Conservation (phyloP, 768 basidiomycete genomes). For the Lactarius tabidus region DNA sequence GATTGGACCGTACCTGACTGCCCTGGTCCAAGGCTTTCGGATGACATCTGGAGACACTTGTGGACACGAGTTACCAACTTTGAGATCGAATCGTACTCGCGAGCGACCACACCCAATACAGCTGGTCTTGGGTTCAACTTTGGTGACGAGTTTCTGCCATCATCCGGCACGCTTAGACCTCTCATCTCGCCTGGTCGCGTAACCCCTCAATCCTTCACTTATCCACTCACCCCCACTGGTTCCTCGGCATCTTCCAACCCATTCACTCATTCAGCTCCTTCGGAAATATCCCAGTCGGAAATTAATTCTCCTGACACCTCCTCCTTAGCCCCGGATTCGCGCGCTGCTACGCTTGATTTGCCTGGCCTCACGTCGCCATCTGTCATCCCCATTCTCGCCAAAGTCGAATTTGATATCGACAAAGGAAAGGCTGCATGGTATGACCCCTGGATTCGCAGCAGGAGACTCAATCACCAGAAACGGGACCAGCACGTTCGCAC, state of each 20-base stretch:
- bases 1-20: constrained; percentile 36
- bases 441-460: constrained; percentile 72
- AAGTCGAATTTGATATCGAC: constrained; percentile 95
- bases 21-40: constrained; percentile 78
- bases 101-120: constrained; percentile 38
- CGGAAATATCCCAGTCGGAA: constrained; percentile 23
- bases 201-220: constrained; percentile 32
- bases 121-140: constrained; percentile 39
- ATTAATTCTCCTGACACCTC: constrained; percentile 32
- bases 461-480: constrained; percentile 57
- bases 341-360: constrained; percentile 52
- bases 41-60: constrained; percentile 84
- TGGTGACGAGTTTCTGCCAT: constrained; percentile 25
- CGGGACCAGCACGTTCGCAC: constrained; percentile 32
- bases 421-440: constrained; percentile 76
- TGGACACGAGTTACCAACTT: constrained; percentile 67
- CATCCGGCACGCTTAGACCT: constrained; percentile 38
- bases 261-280: constrained; percentile 35
- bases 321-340: constrained; percentile 34
- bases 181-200: constrained; percentile 37
- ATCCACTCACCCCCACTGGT: constrained; percentile 37
- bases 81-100: constrained; percentile 46
- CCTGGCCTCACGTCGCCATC: constrained; percentile 62
- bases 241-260: constrained; percentile 50
- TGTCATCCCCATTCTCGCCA: constrained; percentile 81